phyloP scores from a whole-genome alignment of 768 basidiomycete species.

The Fomitopsis serialis region DNA sequence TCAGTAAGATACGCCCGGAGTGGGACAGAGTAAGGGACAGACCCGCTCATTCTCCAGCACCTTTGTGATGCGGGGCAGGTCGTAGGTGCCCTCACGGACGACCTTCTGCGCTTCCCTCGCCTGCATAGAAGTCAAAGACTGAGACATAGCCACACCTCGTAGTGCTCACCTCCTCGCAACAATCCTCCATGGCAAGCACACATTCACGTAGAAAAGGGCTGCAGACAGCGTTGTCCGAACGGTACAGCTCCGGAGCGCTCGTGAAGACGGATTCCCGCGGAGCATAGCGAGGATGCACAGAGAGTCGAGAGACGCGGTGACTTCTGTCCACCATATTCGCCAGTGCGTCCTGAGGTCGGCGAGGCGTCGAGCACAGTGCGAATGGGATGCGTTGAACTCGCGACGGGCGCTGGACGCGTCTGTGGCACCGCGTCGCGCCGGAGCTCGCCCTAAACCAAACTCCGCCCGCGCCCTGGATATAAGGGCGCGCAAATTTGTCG shows the following conservation, averaged over 20 bases:
- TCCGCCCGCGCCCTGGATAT: constrained; percentile 19
- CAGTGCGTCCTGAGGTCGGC: background rate
- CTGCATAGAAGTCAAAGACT: constrained; percentile 28
- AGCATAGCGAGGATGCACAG: constrained; percentile 34
- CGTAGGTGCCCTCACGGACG: constrained; percentile 63
- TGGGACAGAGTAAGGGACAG: constrained; percentile 9
- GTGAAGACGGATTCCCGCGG: constrained; percentile 66
- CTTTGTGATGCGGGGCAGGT: constrained; percentile 65
- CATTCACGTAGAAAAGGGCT: constrained; percentile 72
- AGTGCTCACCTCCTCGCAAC: constrained; percentile 65
- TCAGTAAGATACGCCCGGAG: background rate
- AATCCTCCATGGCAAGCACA: constrained; percentile 74
- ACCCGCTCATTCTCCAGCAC: constrained; percentile 67
- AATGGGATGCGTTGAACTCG: background rate
- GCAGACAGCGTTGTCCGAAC: constrained; percentile 62
- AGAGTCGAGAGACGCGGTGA: constrained; percentile 40
- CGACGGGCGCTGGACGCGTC: constrained; percentile 14
- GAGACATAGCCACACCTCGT: background rate
- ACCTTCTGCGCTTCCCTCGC: constrained; percentile 64
- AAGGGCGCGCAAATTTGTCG: constrained; percentile 18
- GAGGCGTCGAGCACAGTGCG: background rate
- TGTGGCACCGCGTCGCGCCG: constrained; percentile 15
- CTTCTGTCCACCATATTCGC: constrained; percentile 12
- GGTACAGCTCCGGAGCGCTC: constrained; percentile 59
- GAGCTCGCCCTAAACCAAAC: constrained; percentile 11